phyloP scores from a whole-genome alignment of 2,329 filamentous ascomycete genomes.

The Coniella lustricola region DNA sequence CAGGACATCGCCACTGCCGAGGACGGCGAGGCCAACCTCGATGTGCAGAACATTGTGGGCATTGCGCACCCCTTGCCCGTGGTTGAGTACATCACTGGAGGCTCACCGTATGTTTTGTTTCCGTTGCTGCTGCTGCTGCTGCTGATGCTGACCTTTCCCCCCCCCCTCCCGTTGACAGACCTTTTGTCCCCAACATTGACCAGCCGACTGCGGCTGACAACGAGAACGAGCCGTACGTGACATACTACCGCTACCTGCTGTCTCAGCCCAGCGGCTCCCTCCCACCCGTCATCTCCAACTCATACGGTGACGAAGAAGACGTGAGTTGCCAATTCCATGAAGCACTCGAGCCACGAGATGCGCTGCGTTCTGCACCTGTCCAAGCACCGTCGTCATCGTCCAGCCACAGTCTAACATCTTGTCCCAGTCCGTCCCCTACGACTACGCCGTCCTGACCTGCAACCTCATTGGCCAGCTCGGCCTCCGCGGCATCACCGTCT shows the following conservation, averaged over 20 bases:
- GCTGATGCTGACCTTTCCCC: too few relatives aligned
- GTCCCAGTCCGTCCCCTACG: conserved; percentile 44
- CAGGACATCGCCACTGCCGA: conserved; percentile 27
- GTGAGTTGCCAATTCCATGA: background rate
- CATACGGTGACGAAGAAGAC: conserved; percentile 60
- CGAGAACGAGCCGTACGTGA: conserved; percentile 60
- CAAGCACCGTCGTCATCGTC: background rate
- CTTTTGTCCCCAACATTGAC: conserved; percentile 24
- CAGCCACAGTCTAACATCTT: background rate
- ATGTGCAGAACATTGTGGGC: conserved; percentile 53
- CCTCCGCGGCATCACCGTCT: conserved; percentile 58
- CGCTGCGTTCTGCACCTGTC: background rate
- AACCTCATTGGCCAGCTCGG: conserved; percentile 58
- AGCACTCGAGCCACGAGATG: too few relatives aligned
- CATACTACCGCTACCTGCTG: conserved; percentile 48
- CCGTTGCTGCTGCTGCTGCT: background rate
- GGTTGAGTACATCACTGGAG: conserved; percentile 9
- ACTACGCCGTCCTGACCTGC: conserved; percentile 46
- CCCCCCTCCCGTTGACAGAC: conserved; percentile 17
- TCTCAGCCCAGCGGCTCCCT: conserved; percentile 44
- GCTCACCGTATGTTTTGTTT: conserved; percentile 24
- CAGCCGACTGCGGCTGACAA: conserved; percentile 30
- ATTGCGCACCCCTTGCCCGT: conserved; percentile 49
- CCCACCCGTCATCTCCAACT: conserved; percentile 58
- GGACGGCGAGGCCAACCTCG: conserved; percentile 52